Base-by-base conservation (phyloP, 1,284 basidiomycete species). In the Quambalaria eucalypti region DNA sequence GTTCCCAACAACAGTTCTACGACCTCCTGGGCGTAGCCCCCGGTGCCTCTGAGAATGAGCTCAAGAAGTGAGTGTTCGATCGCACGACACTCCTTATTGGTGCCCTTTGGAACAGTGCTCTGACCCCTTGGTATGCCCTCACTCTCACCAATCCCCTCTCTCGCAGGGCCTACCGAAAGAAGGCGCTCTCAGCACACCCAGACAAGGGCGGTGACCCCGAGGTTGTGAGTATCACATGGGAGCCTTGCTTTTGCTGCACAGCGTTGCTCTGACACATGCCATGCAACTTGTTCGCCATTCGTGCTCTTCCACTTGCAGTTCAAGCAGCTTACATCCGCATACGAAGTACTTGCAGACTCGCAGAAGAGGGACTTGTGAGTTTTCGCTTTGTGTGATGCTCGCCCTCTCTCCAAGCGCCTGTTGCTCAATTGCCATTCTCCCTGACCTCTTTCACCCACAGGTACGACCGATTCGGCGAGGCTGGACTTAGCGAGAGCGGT, bases 271-370 rank as follows among this genome's bases (percentile, higher is more conserved):
- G 40, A 44, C 14, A 12, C 9, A 28, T 10, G n/a, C 38, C 30
- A 16, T n/a, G 28, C 36, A 25, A 5, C 48, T n/a, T 26, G 40
- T 19, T 7, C 7, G 8, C 12, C 25, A 12, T 21, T n/a, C 46
- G 23, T 7, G 19, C 48, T 48, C 46, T 2, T 19, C 10, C 23
- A 2, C n/a, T 8, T n/a, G 10, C 48, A 87, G 59, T 98, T 98
- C 87, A 97, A 98, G 77, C 90, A 95, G 76, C 86, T 97, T 57
- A 93, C 92, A 14, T 87, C 93, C 80, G 92, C 91, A 48, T 99
- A 98, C 76, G 91, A 98, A 79, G 81, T 96, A 50, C 82, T 99
- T 16, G 90, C 91, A 33, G 93, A 98, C 76, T 76, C 85, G 16
- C 84, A 92, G 70, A 92, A 89, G 62, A 67, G 72, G 36, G 70